These are phyloP conservation scores for Maudiozyma pseudohumilis DNA, from an alignment of 805 yeast genomes.

Conservation along the genomic window DNA sequence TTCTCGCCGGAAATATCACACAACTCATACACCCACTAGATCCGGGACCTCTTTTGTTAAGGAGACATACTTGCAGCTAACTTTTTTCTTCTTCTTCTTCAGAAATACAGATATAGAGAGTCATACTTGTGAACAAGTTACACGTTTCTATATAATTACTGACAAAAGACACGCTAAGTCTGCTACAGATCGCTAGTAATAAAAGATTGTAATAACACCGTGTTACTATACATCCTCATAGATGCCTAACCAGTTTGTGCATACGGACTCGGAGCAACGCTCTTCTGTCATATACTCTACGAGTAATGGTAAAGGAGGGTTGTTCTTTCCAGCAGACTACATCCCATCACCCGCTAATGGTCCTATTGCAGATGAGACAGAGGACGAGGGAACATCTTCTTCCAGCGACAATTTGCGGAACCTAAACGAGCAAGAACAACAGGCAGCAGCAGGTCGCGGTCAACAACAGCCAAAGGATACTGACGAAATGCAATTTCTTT, in stretches of 20 bases:
- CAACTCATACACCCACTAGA: no score
- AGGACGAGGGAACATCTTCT: constrained; percentile 5
- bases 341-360: constrained; percentile 9
- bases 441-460: constrained; percentile 2
- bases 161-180: no score
- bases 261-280: constrained; percentile 22
- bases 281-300: constrained; percentile 27
- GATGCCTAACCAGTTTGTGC: constrained; percentile 21
- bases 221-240: no score
- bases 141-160: no score
- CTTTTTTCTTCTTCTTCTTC: no score
- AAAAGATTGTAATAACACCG: no score
- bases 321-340: constrained; percentile 26
- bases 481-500: not conserved
- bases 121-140: no score
- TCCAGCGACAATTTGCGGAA: constrained; percentile 2
- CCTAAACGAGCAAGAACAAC: not conserved
- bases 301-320: constrained; percentile 27
- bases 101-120: no score
- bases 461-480: not conserved
- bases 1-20: no score
- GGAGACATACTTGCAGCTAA: no score
- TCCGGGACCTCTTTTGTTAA: no score
- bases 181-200: no score
- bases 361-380: constrained; percentile 7